phyloP scores from a whole-genome alignment of 2,329 filamentous ascomycete genomes.

The Colletotrichum viniferum region DNA sequence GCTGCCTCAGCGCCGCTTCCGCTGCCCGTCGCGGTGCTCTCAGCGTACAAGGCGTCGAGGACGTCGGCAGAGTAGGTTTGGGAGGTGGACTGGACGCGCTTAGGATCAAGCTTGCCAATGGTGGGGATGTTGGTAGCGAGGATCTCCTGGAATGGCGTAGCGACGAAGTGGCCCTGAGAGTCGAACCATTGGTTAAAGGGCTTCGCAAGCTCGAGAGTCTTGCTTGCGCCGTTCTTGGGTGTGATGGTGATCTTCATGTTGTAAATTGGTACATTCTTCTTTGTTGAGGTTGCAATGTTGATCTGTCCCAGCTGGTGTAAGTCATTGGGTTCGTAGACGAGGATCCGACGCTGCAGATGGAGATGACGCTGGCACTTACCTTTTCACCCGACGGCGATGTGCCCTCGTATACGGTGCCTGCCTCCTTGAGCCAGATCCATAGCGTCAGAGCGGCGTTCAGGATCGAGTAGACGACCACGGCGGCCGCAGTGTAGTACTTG shows the following conservation, averaged over 20 bases:
- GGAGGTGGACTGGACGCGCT: slow-evolving; percentile 47
- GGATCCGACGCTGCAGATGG: neutral
- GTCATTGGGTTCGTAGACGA: neutral
- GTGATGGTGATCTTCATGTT: slow-evolving; percentile 69
- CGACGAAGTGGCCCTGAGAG: slow-evolving; percentile 71
- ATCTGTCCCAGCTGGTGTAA: slow-evolving; percentile 55
- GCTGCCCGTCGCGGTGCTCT: slow-evolving; percentile 31
- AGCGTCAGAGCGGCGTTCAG: slow-evolving; percentile 79
- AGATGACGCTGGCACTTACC: slow-evolving; percentile 43
- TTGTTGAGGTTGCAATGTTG: slow-evolving; percentile 71
- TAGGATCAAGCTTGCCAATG: slow-evolving; percentile 70
- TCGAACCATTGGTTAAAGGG: slow-evolving; percentile 83
- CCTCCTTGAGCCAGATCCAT: slow-evolving; percentile 87
- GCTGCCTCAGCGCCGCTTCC: slow-evolving; percentile 35
- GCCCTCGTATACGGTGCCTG: slow-evolving; percentile 81
- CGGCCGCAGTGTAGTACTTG: slow-evolving; percentile 78
- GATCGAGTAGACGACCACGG: slow-evolving; percentile 79
- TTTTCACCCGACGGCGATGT: slow-evolving; percentile 67
- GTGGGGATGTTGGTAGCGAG: slow-evolving; percentile 70
- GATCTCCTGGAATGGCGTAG: slow-evolving; percentile 78
- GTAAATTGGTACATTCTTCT: slow-evolving; percentile 85
- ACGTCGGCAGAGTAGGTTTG: slow-evolving; percentile 47
- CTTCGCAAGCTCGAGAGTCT: slow-evolving; percentile 59
- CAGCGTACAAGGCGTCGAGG: slow-evolving; percentile 49
- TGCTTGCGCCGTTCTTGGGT: slow-evolving; percentile 38